phyloP scores from a whole-genome alignment of 208 protist species.

The Wallacemonas sp. region DNA sequence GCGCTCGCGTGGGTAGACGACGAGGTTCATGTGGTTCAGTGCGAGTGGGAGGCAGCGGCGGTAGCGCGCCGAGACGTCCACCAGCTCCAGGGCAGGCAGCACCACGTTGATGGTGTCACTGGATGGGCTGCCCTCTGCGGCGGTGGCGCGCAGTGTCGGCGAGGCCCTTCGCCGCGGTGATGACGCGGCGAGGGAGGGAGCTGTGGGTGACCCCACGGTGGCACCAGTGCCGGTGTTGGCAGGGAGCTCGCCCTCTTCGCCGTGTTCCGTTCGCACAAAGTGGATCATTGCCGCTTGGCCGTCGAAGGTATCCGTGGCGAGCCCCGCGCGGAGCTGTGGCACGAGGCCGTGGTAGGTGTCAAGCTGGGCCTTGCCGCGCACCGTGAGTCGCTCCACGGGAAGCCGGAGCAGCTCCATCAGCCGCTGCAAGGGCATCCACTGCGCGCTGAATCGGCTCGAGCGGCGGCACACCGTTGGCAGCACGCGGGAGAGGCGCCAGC shows the following conservation, averaged over 20 bases:
- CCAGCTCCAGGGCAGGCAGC: constrained; percentile 44
- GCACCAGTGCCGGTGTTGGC: too few relatives aligned
- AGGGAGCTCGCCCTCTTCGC: too few relatives aligned
- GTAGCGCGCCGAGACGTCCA: constrained; percentile 61
- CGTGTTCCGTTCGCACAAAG: background rate
- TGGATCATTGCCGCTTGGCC: background rate
- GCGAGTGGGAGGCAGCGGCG: constrained; percentile 40
- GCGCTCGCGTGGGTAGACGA: constrained; percentile 44
- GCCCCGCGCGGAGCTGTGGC: background rate
- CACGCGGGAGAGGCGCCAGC: constrained; percentile 36
- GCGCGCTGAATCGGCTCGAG: constrained; percentile 29
- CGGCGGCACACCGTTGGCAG: constrained; percentile 38
- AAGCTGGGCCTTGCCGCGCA: background rate
- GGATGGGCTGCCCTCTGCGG: background rate
- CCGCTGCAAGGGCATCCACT: constrained; percentile 56
- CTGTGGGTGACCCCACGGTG: too few relatives aligned
- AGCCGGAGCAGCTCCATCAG: constrained; percentile 50
- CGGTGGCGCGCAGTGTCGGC: background rate
- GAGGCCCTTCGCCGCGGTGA: background rate
- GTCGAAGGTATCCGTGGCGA: constrained; percentile 3
- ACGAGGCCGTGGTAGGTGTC: background rate
- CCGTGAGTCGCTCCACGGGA: constrained; percentile 42
- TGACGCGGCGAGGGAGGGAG: too few relatives aligned
- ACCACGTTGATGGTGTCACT: constrained; percentile 6
- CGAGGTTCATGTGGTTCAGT: constrained; percentile 44